Evolutionary conservation across 768 basidiomycete genomes (phyloP).

Genomic region (Rhodotorula taiwanensis): DNA sequence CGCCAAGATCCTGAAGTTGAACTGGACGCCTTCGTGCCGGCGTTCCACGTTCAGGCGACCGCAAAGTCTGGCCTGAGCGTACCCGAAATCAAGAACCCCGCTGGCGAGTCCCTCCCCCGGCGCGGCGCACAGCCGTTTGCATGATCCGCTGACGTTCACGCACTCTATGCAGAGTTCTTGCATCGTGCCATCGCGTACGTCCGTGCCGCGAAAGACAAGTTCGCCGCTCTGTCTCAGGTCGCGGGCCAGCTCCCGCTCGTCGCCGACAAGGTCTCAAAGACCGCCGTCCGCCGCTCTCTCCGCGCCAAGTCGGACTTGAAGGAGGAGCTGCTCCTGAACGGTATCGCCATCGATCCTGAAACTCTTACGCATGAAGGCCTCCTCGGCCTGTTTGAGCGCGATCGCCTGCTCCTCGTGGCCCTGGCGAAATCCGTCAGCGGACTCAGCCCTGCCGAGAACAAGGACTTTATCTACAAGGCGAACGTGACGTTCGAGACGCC

Average conservation of each 20-base stretch:
- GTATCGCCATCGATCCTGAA: background rate
- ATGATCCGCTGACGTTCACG: too few relatives aligned
- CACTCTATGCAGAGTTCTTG: conserved; percentile 2
- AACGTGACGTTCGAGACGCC: background rate
- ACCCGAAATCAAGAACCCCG: background rate
- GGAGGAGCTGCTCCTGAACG: conserved; percentile 15
- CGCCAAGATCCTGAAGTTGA: conserved; percentile 1
- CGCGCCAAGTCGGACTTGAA: background rate
- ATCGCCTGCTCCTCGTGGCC: background rate
- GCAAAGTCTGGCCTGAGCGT: background rate
- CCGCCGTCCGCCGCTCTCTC: background rate
- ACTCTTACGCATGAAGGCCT: background rate
- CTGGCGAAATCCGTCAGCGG: background rate
- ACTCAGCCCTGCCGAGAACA: background rate
- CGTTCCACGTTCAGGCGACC: background rate
- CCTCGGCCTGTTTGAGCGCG: background rate
- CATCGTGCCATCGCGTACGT: conserved; percentile 3
- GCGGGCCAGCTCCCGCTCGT: conserved; percentile 7
- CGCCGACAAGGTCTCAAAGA: background rate
- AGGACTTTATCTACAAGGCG: conserved; percentile 9
- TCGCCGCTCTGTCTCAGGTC: background rate
- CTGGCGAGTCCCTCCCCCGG: background rate
- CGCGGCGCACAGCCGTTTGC: too few relatives aligned
- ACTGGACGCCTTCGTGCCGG: background rate
- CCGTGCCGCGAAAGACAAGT: background rate